Evolutionary conservation across 176 grass and related monocot genomes (phyloP).

Genomic region (Phragmites australis): DNA sequence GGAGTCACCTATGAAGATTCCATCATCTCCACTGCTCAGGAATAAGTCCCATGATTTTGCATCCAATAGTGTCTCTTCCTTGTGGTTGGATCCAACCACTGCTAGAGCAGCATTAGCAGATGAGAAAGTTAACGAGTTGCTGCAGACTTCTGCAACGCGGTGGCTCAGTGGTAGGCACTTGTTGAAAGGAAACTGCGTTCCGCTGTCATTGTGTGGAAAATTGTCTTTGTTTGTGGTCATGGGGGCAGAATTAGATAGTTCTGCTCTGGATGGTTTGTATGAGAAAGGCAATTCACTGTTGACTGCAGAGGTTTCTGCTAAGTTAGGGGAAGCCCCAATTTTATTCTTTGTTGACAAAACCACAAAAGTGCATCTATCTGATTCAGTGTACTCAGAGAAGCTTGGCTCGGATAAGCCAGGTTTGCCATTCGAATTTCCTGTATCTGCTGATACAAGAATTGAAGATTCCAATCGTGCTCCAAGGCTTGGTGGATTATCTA

Average conservation of each 20-base stretch:
- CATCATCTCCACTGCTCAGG: slow-evolving; percentile 35
- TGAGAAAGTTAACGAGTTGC: slow-evolving; percentile 63
- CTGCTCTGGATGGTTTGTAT: slow-evolving; percentile 21
- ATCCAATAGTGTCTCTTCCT: slow-evolving; percentile 41
- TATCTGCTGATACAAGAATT: slow-evolving; percentile 1
- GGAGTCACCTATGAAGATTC: slow-evolving; percentile 49
- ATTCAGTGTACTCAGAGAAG: slow-evolving; percentile 39
- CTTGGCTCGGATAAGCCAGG: slow-evolving; percentile 26
- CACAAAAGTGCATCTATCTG: slow-evolving; percentile 66
- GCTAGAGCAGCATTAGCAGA: slow-evolving; percentile 68
- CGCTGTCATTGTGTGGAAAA: slow-evolving; percentile 67
- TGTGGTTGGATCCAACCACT: slow-evolving; percentile 52
- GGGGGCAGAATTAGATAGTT: slow-evolving; percentile 47
- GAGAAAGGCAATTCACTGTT: slow-evolving; percentile 33
- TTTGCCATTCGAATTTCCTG: slow-evolving; percentile 19
- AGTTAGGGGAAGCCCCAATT: slow-evolving; percentile 12
- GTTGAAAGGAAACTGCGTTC: slow-evolving; percentile 68
- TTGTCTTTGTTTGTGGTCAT: slow-evolving; percentile 59
- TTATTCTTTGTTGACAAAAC: slow-evolving; percentile 46
- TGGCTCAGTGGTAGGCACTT: slow-evolving; percentile 77
- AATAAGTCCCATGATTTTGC: slow-evolving; percentile 37
- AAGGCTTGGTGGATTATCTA: slow-evolving; percentile 74
- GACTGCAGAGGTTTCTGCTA: slow-evolving; percentile 29
- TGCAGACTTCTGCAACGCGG: slow-evolving; percentile 60
- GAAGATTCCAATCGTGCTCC: slow-evolving; percentile 25